phyloP scores from a whole-genome alignment of 768 basidiomycete species.

The Boletus rubropictus region DNA sequence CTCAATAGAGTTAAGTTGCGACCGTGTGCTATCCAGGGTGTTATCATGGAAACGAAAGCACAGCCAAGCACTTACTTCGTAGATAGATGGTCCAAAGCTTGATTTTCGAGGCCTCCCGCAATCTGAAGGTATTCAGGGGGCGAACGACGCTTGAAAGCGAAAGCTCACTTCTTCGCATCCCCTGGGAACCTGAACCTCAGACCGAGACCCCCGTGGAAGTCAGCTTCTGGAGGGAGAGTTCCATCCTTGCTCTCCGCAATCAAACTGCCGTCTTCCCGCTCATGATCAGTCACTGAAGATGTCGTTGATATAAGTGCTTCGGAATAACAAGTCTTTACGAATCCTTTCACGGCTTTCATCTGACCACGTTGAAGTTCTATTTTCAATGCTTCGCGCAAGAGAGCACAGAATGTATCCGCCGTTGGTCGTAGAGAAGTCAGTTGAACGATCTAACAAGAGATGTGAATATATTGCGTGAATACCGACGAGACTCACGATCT shows the following conservation, averaged over 20 bases:
- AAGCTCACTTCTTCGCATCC: conserved; percentile 78
- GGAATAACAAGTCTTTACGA: conserved; percentile 90
- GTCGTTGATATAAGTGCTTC: conserved; percentile 71
- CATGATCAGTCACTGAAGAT: conserved; percentile 54
- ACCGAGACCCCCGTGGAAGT: conserved; percentile 75
- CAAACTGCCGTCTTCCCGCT: conserved; percentile 63
- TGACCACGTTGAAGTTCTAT: conserved; percentile 81
- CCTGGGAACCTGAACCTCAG: conserved; percentile 86
- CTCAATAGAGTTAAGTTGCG: conserved; percentile 92
- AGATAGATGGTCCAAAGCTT: conserved; percentile 94
- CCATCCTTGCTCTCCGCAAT: conserved; percentile 50
- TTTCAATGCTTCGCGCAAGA: conserved; percentile 86
- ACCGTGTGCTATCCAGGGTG: conserved; percentile 62
- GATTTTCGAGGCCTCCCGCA: conserved; percentile 89
- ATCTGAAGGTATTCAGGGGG: conserved; percentile 37
- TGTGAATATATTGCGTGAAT: conserved; percentile 5
- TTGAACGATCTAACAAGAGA: conserved; percentile 67
- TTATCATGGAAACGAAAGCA: conserved; percentile 7
- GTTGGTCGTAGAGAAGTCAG: conserved; percentile 89
- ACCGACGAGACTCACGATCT: conserved; percentile 55
- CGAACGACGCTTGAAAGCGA: not conserved
- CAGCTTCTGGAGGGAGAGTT: conserved; percentile 40
- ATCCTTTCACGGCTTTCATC: conserved; percentile 90
- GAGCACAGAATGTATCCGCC: conserved; percentile 86
- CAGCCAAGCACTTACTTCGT: conserved; percentile 43